phyloP scores from a whole-genome alignment of 352 stramenopile genomes.

The Pythium grandisporangium region DNA sequence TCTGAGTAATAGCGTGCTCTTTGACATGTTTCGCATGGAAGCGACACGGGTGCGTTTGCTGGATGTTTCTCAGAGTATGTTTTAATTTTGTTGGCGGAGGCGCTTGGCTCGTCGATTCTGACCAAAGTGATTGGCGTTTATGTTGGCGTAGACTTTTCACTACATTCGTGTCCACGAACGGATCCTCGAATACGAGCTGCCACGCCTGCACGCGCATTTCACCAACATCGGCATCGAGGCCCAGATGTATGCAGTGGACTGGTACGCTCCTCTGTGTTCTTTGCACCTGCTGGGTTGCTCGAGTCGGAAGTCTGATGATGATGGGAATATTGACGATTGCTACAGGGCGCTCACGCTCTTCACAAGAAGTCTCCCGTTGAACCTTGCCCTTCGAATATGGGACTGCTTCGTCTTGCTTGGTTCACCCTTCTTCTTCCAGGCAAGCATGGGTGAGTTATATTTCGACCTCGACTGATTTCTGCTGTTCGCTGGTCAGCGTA shows the following conservation, averaged over 20 bases:
- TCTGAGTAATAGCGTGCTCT: constrained; percentile 79
- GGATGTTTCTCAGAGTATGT: too few species aligned
- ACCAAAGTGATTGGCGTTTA: too few species aligned
- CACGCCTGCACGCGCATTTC: constrained; percentile 50
- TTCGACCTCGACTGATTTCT: not conserved
- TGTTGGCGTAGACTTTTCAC: constrained; percentile 83
- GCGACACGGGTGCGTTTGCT: constrained; percentile 45
- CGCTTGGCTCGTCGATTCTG: too few species aligned
- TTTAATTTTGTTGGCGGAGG: too few species aligned
- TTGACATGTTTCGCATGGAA: constrained; percentile 84
- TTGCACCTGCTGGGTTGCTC: too few species aligned
- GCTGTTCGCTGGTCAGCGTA: too few species aligned
- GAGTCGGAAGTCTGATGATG: too few species aligned
- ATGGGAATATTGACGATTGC: too few species aligned
- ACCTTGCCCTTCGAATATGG: constrained; percentile 70
- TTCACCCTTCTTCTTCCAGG: constrained; percentile 83
- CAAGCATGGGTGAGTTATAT: constrained; percentile 53
- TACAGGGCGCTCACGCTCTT: constrained; percentile 73
- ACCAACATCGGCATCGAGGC: constrained; percentile 64
- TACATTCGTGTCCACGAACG: constrained; percentile 74
- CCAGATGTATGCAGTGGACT: constrained; percentile 85
- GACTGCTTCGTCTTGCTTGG: constrained; percentile 76
- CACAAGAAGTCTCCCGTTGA: constrained; percentile 59
- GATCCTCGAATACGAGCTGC: constrained; percentile 76
- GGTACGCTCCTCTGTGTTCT: constrained; percentile 35